phyloP scores from a whole-genome alignment of 306 rosid genomes.

The Fagus crenata region DNA sequence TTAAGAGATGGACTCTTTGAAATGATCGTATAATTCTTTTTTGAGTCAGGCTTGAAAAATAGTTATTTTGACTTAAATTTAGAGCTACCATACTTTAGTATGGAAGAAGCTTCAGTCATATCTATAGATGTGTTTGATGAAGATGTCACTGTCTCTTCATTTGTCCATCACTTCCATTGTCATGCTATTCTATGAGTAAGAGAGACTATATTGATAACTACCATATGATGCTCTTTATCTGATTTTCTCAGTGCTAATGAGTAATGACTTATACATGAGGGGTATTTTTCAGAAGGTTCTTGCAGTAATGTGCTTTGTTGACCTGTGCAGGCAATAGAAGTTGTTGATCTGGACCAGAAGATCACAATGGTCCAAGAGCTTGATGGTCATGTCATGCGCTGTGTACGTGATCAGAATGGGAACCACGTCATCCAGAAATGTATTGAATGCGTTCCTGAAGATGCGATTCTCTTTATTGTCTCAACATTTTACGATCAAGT shows the following conservation, averaged over 20 bases:
- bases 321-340: conserved; percentile 81
- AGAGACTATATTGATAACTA: conserved; percentile 7
- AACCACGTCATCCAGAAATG: conserved; percentile 96
- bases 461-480: conserved; percentile 68
- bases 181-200: not conserved
- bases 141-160: not conserved
- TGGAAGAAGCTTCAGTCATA: not conserved
- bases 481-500: conserved; percentile 90
- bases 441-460: conserved; percentile 94
- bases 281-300: not conserved
- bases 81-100: not conserved
- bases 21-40: not conserved
- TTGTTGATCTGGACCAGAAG: conserved; percentile 92
- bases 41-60: not conserved
- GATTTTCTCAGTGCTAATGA: not conserved
- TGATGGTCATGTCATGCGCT: conserved; percentile 86
- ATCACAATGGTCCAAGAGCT: conserved; percentile 91
- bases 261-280: not conserved
- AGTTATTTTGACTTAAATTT: not conserved
- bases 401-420: conserved; percentile 98
- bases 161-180: not conserved
- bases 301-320: not conserved
- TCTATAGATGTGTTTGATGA: not conserved
- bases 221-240: not conserved
- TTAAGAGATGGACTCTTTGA: not conserved